Conservation (phyloP, 1,139 yeast genomes). For the Lodderomyces beijingensis region DNA sequence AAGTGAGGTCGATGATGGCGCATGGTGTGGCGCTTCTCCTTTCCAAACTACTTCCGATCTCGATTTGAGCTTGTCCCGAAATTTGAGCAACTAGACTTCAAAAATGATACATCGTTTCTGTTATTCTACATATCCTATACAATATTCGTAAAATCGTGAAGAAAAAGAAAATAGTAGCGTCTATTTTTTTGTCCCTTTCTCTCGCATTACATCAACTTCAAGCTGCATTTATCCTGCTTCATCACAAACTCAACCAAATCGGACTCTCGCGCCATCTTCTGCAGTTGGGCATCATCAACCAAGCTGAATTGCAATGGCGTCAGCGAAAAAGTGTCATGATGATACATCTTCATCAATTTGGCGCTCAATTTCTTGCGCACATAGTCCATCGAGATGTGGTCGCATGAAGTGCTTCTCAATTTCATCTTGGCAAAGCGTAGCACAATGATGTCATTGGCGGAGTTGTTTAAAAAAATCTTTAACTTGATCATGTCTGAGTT, state of each 20-base stretch:
- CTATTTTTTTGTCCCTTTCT: no score
- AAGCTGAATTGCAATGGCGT: slow-evolving; percentile 1
- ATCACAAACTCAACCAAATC: slow-evolving; percentile 1
- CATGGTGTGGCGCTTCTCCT: no score
- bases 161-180: no score
- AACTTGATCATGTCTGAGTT: no score
- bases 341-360: slow-evolving; percentile 25
- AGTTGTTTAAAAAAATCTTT: slow-evolving; percentile 28
- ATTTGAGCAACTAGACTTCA: no score
- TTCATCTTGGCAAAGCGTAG: slow-evolving; percentile 24
- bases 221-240: slow-evolving; percentile 20
- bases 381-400: slow-evolving; percentile 26
- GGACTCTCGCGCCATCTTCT: background rate
- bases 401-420: no score
- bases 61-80: no score
- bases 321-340: background rate
- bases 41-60: no score
- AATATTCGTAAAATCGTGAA: no score
- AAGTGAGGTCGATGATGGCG: no score
- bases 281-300: slow-evolving; percentile 16
- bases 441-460: slow-evolving; percentile 31
- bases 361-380: slow-evolving; percentile 28
- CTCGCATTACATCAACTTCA: slow-evolving; percentile 24
- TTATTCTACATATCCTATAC: no score
- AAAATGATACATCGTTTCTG: no score